Conservation (phyloP, 257 asterid genomes). For the Salvia splendens region DNA sequence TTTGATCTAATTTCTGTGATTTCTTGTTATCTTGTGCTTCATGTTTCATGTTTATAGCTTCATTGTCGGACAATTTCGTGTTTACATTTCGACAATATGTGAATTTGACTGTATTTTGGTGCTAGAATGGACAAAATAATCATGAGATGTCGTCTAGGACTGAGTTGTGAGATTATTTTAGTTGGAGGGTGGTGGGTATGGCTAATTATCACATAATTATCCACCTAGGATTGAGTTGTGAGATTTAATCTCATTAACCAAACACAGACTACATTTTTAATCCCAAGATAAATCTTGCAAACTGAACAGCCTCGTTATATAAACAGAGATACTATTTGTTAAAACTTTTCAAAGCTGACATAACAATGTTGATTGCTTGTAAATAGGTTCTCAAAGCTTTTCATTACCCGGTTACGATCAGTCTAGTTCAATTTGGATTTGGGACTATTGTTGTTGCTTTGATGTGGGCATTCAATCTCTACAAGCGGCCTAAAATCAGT, state of each 20-base stretch:
- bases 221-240: no score
- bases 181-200: no score
- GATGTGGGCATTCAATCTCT: constrained; percentile 77
- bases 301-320: no score
- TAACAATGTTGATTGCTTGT: constrained; percentile 20
- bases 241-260: no score
- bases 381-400: constrained; percentile 72
- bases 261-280: no score
- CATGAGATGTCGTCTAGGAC: not conserved
- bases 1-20: no score
- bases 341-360: not conserved
- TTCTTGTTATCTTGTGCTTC: not conserved
- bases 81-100: not conserved
- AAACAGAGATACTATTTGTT: no score
- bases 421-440: constrained; percentile 70
- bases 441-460: constrained; percentile 61
- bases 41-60: not conserved
- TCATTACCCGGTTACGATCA: constrained; percentile 73
- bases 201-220: no score
- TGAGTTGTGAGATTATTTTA: not conserved
- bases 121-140: not conserved
- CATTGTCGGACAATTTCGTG: no score
- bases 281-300: no score
- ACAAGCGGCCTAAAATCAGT: constrained; percentile 81
- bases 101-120: constrained; percentile 1